Evolutionary conservation across 805 yeast genomes (phyloP), one percentile per base, ranked within the genome.

Genomic region (Blastobotrys parvus): DNA sequence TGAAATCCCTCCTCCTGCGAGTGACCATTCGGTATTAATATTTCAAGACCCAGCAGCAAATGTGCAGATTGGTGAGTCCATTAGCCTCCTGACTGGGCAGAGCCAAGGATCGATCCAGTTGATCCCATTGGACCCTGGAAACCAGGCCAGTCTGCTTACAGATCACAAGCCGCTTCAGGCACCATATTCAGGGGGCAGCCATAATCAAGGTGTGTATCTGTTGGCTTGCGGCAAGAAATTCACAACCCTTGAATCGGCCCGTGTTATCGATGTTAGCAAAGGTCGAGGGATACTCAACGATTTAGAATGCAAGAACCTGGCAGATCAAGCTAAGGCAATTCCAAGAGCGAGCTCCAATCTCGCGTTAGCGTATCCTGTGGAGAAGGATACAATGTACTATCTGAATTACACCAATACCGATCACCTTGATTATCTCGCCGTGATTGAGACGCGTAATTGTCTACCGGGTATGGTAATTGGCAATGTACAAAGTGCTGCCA

Each of bases 341-440:
- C 92, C 90, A 2, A 62, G 73, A 27, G 22, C 63, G 2, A 43
- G 49, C 1, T 55, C 56, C 15, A 58, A 68, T 0, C 45, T 48
- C 0, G 60, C 64, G 11, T 53, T 75, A 1, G 62, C 68, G 3
- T 78, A 78, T 25, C 80, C 87, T 0, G 64, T 13, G 8, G 41
- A 64, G 0, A 43, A 56, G 2, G 29, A 50, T 2, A 80, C 85
- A 3, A 77, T 74, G 51, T 60, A 72, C 45, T 69, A 76, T 5
- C 34, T 79, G 2, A 69, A 69, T 41, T 58, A 73, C 5, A 63
- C 11, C 10, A 25, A 25, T 25, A 25, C 29, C 7, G 29, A 80
- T 6, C 55, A 61, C 7, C 80, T 67, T 51, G 80, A 76, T 41
- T 65, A 70, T 32, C 62, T 82, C 16, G 64, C 80, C 0, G 60